Evolutionary conservation across 495 filamentous ascomycete species (phyloP).

Genomic region (Barbatosphaeria neglecta): DNA sequence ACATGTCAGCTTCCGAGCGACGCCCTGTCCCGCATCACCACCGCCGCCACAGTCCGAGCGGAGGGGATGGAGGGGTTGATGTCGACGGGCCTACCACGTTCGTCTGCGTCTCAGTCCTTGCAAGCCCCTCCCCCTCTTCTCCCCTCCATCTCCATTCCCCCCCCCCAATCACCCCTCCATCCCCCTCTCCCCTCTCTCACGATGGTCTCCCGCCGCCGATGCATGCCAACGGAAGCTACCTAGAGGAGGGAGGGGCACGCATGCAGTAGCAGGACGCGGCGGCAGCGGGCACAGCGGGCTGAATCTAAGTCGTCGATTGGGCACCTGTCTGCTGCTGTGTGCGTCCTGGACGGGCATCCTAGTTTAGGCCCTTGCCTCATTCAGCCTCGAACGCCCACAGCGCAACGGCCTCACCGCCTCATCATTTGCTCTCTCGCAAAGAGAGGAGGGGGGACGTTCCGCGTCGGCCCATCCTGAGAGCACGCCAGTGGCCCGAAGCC

Average conservation of each 20-base stretch:
- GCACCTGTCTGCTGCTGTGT: background rate
- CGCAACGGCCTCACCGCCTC: background rate
- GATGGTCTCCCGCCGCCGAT: background rate
- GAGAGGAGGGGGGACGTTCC: too few species aligned
- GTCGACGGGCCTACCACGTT: too few species aligned
- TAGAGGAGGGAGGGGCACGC: background rate
- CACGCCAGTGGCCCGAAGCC: too few species aligned
- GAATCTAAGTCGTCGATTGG: background rate
- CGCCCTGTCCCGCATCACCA: too few species aligned
- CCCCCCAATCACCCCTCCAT: too few species aligned
- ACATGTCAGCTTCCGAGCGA: too few species aligned
- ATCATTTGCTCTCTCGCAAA: background rate
- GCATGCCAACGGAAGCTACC: background rate
- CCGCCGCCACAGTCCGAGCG: too few species aligned
- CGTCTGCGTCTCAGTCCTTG: too few species aligned
- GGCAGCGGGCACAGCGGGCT: background rate
- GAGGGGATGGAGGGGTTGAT: too few species aligned
- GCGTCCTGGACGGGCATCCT: background rate
- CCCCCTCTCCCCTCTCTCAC: too few species aligned
- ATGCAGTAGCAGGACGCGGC: background rate
- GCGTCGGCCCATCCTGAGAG: background rate
- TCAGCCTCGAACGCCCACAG: background rate
- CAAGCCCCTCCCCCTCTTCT: too few species aligned
- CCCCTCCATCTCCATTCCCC: too few species aligned
- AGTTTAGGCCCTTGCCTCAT: background rate